Base-by-base conservation (phyloP, 768 basidiomycete genomes). In the Tulasnella sp. region DNA sequence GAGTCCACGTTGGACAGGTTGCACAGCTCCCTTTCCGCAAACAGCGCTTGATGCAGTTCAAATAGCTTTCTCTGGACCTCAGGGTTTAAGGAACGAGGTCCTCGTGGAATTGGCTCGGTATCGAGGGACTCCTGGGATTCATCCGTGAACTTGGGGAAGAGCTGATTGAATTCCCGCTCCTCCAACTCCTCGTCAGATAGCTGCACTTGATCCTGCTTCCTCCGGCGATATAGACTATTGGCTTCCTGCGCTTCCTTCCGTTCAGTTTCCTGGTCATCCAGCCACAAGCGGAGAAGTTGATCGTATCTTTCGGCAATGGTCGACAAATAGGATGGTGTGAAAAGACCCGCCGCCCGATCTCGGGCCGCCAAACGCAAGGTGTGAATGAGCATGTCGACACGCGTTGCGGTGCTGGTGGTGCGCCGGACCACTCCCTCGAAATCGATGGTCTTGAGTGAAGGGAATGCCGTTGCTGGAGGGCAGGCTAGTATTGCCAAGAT, bases 141-240 rank as follows among this genome's bases (percentile, higher is more conserved):
- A 78, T 92, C 89, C 42, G 92, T 93, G 82, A 91, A 97, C 16
- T 91, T 90, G 18, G 98, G 98, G 85, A 99, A 99, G 39, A 99
- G 84, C 7, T 89, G 86, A 71, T 91, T 85, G 83, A 99, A 95
- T 82, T 99, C 98, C 81, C 88, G 88, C 84, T 93, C 94, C 83
- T 98, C 95, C 48, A 89, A 83, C 82, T 95, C 93, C 6, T 89
- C 90, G 80, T 97, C 96, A 18, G 88, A 89, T 14, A 88, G 84
- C 39, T 88, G 88, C 39, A 88, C 86, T 72, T 93, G 85, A 19
- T 90, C 87, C 36, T 88, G 83, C 62, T 88, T 87, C 52, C 88
- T 90, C 72, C 87, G 87, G 36, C 93, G 91, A 86, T 99, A 99
- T 3, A 99, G 85, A 31, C 93, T 92, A 38, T 89, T 89, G 0